Evolutionary conservation across 768 basidiomycete species (phyloP).

Genomic region (Psilocybe azurescens): DNA sequence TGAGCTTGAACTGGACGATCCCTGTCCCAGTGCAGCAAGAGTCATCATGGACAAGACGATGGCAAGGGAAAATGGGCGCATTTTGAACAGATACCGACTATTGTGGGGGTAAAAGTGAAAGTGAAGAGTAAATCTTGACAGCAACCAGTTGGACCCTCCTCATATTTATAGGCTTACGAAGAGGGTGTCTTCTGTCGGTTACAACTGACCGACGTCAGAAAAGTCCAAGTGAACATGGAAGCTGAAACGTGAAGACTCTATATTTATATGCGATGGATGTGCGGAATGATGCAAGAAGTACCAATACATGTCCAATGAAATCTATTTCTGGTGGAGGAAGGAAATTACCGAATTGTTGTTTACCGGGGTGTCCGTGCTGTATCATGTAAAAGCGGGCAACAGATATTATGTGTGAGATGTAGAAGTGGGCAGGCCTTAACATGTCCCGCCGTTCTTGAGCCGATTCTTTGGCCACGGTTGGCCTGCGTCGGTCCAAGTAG

Average conservation of each 20-base stretch:
- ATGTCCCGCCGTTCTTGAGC: constrained; percentile 14
- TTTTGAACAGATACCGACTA: constrained; percentile 1
- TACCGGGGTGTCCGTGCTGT: background rate
- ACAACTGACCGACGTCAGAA: background rate
- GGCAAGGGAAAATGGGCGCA: constrained; percentile 13
- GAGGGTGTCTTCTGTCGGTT: background rate
- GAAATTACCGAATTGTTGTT: background rate
- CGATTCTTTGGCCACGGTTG: constrained; percentile 68
- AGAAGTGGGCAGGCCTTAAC: background rate
- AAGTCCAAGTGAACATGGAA: background rate
- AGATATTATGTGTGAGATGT: background rate
- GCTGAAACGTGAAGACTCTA: constrained; percentile 5
- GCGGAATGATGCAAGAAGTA: constrained; percentile 6
- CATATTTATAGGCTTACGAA: background rate
- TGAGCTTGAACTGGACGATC: background rate
- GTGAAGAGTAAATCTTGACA: background rate
- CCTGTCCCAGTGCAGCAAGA: constrained; percentile 10
- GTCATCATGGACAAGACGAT: constrained; percentile 11
- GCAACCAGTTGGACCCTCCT: background rate
- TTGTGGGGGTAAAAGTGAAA: background rate
- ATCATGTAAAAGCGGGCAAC: background rate
- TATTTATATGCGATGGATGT: constrained; percentile 14
- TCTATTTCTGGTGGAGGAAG: background rate
- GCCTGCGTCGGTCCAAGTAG: constrained; percentile 62
- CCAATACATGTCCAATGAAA: background rate